Conservation (phyloP, 2,329 filamentous ascomycete genomes). For the Fusarium multiceps region DNA sequence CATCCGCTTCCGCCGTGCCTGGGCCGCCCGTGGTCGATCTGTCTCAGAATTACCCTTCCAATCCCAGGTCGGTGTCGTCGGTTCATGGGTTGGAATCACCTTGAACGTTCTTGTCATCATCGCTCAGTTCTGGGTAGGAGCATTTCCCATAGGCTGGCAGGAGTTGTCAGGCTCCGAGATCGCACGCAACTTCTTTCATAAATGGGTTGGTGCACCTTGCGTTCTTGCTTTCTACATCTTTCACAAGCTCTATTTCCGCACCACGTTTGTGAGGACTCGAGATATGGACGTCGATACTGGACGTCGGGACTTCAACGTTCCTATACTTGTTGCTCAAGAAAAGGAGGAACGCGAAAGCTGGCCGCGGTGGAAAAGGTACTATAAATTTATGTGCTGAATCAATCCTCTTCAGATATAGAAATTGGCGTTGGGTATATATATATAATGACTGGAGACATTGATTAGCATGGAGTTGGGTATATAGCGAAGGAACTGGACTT, state of each 20-base stretch:
- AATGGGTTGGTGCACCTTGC: slow-evolving; percentile 77
- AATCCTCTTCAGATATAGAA: not conserved
- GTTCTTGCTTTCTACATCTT: slow-evolving; percentile 74
- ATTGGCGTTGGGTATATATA: slow-evolving; percentile 8
- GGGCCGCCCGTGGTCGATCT: slow-evolving; percentile 75
- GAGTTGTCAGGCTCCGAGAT: slow-evolving; percentile 57
- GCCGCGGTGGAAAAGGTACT: slow-evolving; percentile 81
- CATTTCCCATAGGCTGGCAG: slow-evolving; percentile 75
- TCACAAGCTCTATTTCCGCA: slow-evolving; percentile 82
- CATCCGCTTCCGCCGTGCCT: slow-evolving; percentile 89
- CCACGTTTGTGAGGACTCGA: slow-evolving; percentile 70
- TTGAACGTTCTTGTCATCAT: slow-evolving; percentile 81
- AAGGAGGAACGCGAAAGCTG: slow-evolving; percentile 75
- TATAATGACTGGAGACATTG: slow-evolving; percentile 8
- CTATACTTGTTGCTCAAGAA: slow-evolving; percentile 83
- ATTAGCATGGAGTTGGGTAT: slow-evolving; percentile 34
- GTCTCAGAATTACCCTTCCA: slow-evolving; percentile 83
- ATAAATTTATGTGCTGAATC: slow-evolving; percentile 75
- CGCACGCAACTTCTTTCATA: slow-evolving; percentile 76
- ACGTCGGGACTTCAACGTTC: slow-evolving; percentile 84
- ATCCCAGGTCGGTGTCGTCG: slow-evolving; percentile 80
- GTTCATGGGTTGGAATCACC: slow-evolving; percentile 81
- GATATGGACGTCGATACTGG: slow-evolving; percentile 93
- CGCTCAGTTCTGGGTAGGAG: slow-evolving; percentile 89
- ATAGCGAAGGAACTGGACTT: slow-evolving; percentile 2